Evolutionary conservation across 2,329 filamentous ascomycete genomes (phyloP).

Genomic region (Knufia fluminis): DNA sequence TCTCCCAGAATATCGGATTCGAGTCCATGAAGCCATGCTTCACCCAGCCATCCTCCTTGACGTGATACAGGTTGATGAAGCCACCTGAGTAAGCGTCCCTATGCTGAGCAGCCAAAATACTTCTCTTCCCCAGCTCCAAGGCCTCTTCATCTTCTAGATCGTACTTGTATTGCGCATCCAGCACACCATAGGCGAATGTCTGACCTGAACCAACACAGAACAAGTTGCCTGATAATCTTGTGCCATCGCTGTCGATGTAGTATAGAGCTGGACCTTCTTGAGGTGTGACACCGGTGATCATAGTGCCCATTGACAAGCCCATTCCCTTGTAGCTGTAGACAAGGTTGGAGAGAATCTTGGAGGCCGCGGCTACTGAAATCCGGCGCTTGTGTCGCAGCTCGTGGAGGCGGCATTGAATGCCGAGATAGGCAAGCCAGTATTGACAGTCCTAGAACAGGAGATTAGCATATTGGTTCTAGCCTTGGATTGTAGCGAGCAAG

Average conservation of each 20-base stretch:
- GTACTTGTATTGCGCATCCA: slow-evolving; percentile 91
- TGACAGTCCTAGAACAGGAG: slow-evolving; percentile 67
- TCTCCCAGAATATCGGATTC: slow-evolving; percentile 99
- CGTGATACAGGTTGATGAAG: slow-evolving; percentile 97
- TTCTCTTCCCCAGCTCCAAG: slow-evolving; percentile 78
- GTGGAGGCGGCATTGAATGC: slow-evolving; percentile 98
- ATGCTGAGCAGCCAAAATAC: slow-evolving; percentile 92
- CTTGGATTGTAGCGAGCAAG: no score
- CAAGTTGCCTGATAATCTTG: slow-evolving; percentile 80
- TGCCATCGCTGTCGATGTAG: slow-evolving; percentile 98
- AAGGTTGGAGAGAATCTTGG: slow-evolving; percentile 96
- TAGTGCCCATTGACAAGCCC: slow-evolving; percentile 98
- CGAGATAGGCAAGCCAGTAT: slow-evolving; percentile 98
- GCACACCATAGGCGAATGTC: slow-evolving; percentile 96
- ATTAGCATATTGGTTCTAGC: slow-evolving; percentile 17
- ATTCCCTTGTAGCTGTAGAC: slow-evolving; percentile 99
- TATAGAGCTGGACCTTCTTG: slow-evolving; percentile 95
- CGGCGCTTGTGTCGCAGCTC: slow-evolving; percentile 98
- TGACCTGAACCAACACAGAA: slow-evolving; percentile 98
- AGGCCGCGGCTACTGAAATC: slow-evolving; percentile 93
- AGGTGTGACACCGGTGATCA: slow-evolving; percentile 94
- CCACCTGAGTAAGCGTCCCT: slow-evolving; percentile 97
- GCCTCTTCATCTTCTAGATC: slow-evolving; percentile 81
- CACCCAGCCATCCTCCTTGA: slow-evolving; percentile 98
- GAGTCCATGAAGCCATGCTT: slow-evolving; percentile 98